These are phyloP conservation scores for Cenchrus purpureus DNA, from an alignment of 176 grass and related monocot genomes.

Conservation along the genomic window DNA sequence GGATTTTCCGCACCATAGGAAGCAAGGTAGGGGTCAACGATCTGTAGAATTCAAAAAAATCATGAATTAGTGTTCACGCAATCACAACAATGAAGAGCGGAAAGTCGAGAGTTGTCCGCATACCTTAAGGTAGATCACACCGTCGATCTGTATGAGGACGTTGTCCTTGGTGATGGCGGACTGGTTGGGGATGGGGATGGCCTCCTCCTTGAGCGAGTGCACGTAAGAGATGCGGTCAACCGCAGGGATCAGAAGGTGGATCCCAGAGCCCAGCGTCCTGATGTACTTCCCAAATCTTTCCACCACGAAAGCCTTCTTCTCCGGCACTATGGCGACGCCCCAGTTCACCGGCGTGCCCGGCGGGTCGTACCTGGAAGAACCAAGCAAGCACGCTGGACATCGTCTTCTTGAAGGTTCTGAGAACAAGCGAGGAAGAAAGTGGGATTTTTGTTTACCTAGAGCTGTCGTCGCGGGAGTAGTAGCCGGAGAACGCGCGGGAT, in stretches of 20 bases:
- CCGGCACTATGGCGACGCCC: constrained; percentile 90
- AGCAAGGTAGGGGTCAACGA: constrained; percentile 84
- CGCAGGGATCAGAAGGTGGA: constrained; percentile 76
- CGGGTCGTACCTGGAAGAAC: constrained; percentile 51
- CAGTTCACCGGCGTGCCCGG: constrained; percentile 70
- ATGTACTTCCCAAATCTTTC: constrained; percentile 91
- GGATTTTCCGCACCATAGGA: constrained; percentile 90
- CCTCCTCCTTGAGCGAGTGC: constrained; percentile 98
- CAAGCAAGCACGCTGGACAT: not conserved
- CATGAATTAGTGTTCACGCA: constrained; percentile 4
- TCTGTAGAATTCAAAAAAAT: constrained; percentile 49
- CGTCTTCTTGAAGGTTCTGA: not conserved
- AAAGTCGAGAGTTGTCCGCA: not conserved
- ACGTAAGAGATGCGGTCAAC: constrained; percentile 92
- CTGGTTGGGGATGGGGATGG: constrained; percentile 93
- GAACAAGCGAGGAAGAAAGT: not conserved
- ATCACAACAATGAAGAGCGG: not conserved
- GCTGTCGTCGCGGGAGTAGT: constrained; percentile 53
- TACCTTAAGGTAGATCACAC: constrained; percentile 97
- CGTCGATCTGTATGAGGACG: constrained; percentile 89
- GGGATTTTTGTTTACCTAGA: constrained; percentile 33
- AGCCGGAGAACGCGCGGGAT: constrained; percentile 32
- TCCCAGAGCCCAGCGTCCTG: constrained; percentile 82
- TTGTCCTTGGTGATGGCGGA: constrained; percentile 98
- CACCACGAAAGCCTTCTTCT: constrained; percentile 90